Evolutionary conservation across 805 yeast species (phyloP).

Genomic region (Spathaspora boniae): DNA sequence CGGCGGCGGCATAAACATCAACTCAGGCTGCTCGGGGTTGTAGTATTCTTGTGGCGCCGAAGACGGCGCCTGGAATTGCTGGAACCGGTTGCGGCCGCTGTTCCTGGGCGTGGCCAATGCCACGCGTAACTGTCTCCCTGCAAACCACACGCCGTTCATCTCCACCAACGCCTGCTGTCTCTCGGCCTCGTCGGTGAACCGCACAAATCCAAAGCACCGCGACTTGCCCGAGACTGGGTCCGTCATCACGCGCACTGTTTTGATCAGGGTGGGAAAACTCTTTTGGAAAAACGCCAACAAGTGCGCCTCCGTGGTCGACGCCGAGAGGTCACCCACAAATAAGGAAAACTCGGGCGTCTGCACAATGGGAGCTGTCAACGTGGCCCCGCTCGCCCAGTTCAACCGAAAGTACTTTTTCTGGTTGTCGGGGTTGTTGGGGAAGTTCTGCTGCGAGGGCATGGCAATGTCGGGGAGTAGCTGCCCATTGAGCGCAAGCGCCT

Average conservation of each 20-base stretch:
- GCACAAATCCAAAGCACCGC: constrained; percentile 76
- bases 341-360: constrained; percentile 73
- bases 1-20: constrained; percentile 9
- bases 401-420: constrained; percentile 64
- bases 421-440: constrained; percentile 40
- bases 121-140: constrained; percentile 72
- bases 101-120: constrained; percentile 76
- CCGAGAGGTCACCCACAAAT: constrained; percentile 81
- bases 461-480: constrained; percentile 57
- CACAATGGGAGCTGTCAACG: constrained; percentile 62
- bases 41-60: constrained; percentile 1
- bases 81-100: constrained; percentile 3
- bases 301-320: constrained; percentile 78
- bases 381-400: constrained; percentile 85
- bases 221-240: constrained; percentile 77
- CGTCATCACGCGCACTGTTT: constrained; percentile 82
- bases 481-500: constrained; percentile 65
- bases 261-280: constrained; percentile 57
- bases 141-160: constrained; percentile 79
- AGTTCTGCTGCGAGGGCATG: constrained; percentile 40
- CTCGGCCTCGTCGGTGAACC: constrained; percentile 69
- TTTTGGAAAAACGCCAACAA: constrained; percentile 68
- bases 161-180: constrained; percentile 64
- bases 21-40: constrained; percentile 2
- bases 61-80: too few species aligned